Base-by-base conservation (phyloP, 1,284 basidiomycete genomes). In the Singerocomus inundabilis region DNA sequence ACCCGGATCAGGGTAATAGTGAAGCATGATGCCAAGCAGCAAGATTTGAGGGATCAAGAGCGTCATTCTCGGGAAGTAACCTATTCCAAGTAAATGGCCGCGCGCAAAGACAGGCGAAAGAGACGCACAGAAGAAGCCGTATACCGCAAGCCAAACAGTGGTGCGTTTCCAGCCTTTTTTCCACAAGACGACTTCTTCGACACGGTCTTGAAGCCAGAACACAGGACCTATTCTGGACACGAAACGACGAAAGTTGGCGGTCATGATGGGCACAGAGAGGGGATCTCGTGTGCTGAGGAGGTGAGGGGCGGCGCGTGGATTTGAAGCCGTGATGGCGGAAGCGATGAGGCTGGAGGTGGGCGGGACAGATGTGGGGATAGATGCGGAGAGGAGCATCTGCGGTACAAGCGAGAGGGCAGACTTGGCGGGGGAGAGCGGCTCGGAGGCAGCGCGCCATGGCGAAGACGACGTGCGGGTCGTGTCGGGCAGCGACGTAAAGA, bases 201-300 rank as follows among this genome's bases (percentile, higher is more conserved):
- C 58, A 2, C 88, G 70, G 59, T 91, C 88, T 67, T 88, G 85
- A 12, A 91, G 55, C 88, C 88, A 91, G 57, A 89, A 90, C 6
- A 88, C 69, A 0, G 84, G 82, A 0, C 85, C 85, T 5, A 79
- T 72, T 54, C 75, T 80, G 7, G 79, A 73, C 1, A 90, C 77
- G 52, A 91, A 91, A 8, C 85, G 73, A 52, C 82, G 79, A 61
- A 90, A 91, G 59, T 90, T 89, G 47, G 73, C 75, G 0, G 85
- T 82, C 52, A 82, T 85, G 30, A 82, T 84, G 0, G 81, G 85
- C 5, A 91, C 72, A 0, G 85, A 87, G 3, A 91, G 74, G 0
- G 87, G 79, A 55, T 88, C 86, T 10, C 73, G 69, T 7, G 75
- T 75, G 31, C 72, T 74, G 18, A 81, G 59, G 26, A 81, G 64